phyloP scores from a whole-genome alignment of 2,329 filamentous ascomycete genomes.

The Hysterium pulicare region DNA sequence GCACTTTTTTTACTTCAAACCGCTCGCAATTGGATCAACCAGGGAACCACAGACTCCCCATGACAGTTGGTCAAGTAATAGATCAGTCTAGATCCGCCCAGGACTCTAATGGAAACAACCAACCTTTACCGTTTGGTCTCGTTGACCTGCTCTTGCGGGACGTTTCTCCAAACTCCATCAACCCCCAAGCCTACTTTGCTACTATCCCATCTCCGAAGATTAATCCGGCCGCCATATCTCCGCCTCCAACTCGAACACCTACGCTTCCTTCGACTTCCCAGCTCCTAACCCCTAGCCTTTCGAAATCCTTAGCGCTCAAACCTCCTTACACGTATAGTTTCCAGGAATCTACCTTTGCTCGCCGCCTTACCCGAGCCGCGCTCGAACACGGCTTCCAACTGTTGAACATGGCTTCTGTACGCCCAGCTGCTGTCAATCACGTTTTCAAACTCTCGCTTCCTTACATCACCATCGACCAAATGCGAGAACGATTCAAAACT shows the following conservation, averaged over 20 bases:
- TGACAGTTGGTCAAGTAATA: conserved; percentile 16
- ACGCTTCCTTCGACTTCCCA: conserved; percentile 16
- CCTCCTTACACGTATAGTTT: conserved; percentile 57
- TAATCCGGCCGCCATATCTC: conserved; percentile 15
- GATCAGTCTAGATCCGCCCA: conserved; percentile 16
- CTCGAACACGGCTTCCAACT: conserved; percentile 62
- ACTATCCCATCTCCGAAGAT: conserved; percentile 22
- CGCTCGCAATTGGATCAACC: no score
- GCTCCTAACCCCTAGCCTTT: conserved; percentile 21
- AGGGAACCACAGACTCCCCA: conserved; percentile 9
- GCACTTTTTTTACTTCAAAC: not conserved
- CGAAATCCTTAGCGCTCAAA: conserved; percentile 15
- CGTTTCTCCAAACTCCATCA: conserved; percentile 8
- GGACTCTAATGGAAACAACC: conserved; percentile 3
- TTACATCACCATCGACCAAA: conserved; percentile 46
- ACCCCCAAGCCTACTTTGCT: conserved; percentile 33
- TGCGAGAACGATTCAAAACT: conserved; percentile 38
- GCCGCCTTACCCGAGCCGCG: conserved; percentile 64
- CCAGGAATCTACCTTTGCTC: conserved; percentile 65
- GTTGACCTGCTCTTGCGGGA: conserved; percentile 22
- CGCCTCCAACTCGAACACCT: conserved; percentile 21
- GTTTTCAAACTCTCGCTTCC: conserved; percentile 69
- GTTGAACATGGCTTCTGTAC: conserved; percentile 45
- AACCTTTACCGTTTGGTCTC: conserved; percentile 29
- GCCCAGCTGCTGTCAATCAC: conserved; percentile 35